Base-by-base conservation (phyloP, 371 early-diverging fungal genomes). In the Syncephalastrum racemosum region DNA sequence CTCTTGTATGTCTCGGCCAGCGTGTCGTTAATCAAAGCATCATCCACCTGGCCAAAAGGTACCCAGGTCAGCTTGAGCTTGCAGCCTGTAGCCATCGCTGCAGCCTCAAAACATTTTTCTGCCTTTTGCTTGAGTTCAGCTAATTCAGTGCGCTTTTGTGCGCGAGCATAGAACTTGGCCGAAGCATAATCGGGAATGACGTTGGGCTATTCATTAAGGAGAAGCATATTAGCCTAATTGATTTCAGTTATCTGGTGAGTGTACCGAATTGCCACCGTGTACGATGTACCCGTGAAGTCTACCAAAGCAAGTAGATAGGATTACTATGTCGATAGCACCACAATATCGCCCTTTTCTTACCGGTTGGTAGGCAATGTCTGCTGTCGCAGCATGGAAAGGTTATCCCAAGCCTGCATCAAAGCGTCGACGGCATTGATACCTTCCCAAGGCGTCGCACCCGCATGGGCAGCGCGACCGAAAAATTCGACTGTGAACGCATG, bases 341-440 rank as follows among this genome's bases (percentile, higher is more conserved):
- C 19, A 19, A 1, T 19, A 36, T 15, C 24, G 41, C 16, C 5
- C 4, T 45, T 14, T 49, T 4, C n/a, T 24, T 58, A 66, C 67
- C 68, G 62, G 53, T 77, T 68, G 10, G 80, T 75, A 18, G 90
- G 87, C 27, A 74, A 58, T 10, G 83, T 72, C 54, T 91, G 90
- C 58, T 91, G 90, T 25, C 90, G 79, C 75, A 90, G 63, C 75
- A 84, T 71, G 15, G 83, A 79, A 56, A 90, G 75, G 36, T 73
- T 78, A 40, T 80, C 75, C 75, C 87, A 85, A 0, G 81, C 78
- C 59, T 79, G 66, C 13, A 85, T 72, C 25, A 84, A 63, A 1
- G 92, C 90, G 60, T 90, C 88, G 41, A 90, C 73, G 8, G 91
- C 91, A 63, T 92, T 90, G 43, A 85, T 66, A 22, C 92, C 89